A percentile compares a stretch with the other conserved stretches of the same genome.
Evolutionary conservation across 495 filamentous ascomycete species (phyloP).

Genomic region (Xylaria cubensis): DNA sequence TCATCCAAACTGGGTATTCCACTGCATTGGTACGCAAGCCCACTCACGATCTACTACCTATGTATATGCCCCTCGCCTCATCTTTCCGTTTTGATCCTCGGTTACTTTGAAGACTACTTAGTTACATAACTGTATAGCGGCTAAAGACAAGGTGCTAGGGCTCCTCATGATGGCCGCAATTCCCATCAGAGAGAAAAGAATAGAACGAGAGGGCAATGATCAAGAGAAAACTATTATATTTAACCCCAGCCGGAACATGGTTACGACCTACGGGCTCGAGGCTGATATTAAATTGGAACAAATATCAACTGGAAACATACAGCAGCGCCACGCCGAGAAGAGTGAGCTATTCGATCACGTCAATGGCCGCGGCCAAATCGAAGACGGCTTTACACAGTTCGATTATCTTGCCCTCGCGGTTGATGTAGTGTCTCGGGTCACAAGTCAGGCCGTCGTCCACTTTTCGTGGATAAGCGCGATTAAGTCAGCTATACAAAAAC

Average conservation of each 20-base stretch:
- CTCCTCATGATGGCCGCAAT: constrained; percentile 23
- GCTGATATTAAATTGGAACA: background rate
- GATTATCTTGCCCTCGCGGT: constrained; percentile 7
- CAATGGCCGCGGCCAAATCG: background rate
- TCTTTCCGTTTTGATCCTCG: background rate
- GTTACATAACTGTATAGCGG: background rate
- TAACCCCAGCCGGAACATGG: background rate
- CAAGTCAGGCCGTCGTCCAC: background rate
- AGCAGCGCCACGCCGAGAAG: background rate
- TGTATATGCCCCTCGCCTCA: background rate
- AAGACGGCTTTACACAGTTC: constrained; percentile 2
- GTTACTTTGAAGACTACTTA: background rate
- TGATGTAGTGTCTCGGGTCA: background rate
- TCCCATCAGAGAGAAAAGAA: background rate
- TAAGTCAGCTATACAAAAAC: background rate
- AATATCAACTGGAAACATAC: too few species aligned
- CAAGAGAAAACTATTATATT: background rate
- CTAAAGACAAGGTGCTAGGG: background rate
- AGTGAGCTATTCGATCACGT: constrained; percentile 5
- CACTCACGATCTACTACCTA: background rate
- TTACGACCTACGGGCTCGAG: background rate
- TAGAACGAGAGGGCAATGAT: background rate
- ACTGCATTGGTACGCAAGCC: constrained; percentile 17
- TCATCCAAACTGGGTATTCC: background rate
- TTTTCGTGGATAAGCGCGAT: constrained; percentile 6